These are phyloP conservation scores for Pyrenochaeta sp. DNA, from an alignment of 2,329 filamentous ascomycete species.

Conservation along the genomic window DNA sequence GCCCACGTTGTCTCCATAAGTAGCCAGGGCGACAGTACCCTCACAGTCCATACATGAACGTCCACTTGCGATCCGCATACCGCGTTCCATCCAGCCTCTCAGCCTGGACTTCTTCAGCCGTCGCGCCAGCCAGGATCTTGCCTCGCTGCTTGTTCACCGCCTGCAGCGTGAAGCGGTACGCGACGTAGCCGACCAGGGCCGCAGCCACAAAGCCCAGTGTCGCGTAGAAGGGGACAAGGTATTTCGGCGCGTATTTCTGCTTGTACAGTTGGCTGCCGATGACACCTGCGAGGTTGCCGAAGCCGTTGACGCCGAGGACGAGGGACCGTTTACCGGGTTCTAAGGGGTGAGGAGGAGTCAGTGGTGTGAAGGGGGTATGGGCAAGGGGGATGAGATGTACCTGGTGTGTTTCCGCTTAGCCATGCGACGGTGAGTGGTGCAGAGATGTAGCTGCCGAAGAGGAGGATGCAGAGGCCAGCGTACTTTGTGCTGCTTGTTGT, in stretches of 20 bases:
- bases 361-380: neutral
- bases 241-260: conserved; percentile 23
- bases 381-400: conserved; percentile 1
- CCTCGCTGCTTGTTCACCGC: conserved; percentile 20
- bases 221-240: conserved; percentile 27
- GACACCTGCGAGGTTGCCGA: conserved; percentile 34
- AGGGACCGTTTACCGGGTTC: conserved; percentile 29
- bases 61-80: conserved; percentile 34
- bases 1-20: no score
- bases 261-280: conserved; percentile 30
- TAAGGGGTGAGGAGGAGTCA: neutral
- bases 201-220: conserved; percentile 32
- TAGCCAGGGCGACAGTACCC: no score
- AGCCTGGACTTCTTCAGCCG: conserved; percentile 19
- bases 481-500: conserved; percentile 15
- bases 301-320: conserved; percentile 29
- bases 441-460: conserved; percentile 32
- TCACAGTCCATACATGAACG: conserved; percentile 33
- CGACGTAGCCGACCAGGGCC: conserved; percentile 23
- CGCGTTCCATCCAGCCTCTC: conserved; percentile 22
- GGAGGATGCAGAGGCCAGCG: conserved; percentile 28
- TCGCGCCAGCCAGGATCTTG: conserved; percentile 16
- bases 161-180: conserved; percentile 27
- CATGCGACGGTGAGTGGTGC: conserved; percentile 32
- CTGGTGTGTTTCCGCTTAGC: conserved; percentile 32